Conservation (phyloP, 805 yeast species). For the Wickerhamomyces queroliae region DNA sequence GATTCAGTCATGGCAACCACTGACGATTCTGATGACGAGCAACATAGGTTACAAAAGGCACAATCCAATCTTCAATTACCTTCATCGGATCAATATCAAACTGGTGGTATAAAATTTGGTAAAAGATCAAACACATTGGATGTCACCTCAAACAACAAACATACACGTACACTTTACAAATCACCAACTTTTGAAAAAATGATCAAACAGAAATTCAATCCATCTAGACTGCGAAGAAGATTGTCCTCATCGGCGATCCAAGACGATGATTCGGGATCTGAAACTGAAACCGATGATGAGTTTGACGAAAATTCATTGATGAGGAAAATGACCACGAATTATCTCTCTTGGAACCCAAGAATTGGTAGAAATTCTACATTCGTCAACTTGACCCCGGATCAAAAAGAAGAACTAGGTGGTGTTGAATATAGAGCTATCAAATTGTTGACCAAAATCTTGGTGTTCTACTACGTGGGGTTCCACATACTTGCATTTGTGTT, state of each 20-base stretch:
- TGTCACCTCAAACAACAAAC: constrained; percentile 21
- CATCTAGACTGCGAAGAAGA: constrained; percentile 24
- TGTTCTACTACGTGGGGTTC: constrained; percentile 70
- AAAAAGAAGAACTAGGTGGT: constrained; percentile 94
- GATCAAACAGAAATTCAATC: constrained; percentile 27
- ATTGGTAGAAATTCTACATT: constrained; percentile 92
- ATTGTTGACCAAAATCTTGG: constrained; percentile 59
- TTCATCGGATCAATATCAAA: constrained; percentile 29
- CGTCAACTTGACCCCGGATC: constrained; percentile 72
- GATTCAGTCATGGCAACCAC: constrained; percentile 1
- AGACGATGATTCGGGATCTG: constrained; percentile 13
- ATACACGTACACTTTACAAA: constrained; percentile 19
- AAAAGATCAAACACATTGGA: constrained; percentile 48
- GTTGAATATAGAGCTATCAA: constrained; percentile 92
- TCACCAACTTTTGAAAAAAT: constrained; percentile 46
- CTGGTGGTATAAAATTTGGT: constrained; percentile 29
- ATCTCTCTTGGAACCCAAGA: constrained; percentile 86
- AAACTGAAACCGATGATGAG: constrained; percentile 24
- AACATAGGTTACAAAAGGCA: constrained; percentile 21
- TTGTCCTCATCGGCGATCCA: constrained; percentile 20
- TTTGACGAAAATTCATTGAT: constrained; percentile 27
- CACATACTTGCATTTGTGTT: constrained; percentile 50
- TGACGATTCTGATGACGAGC: constrained; percentile 17
- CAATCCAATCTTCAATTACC: constrained; percentile 30
- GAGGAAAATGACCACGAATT: constrained; percentile 48